These are phyloP conservation scores for Sporothrix brasiliensis DNA, from an alignment of 2,329 filamentous ascomycete genomes.

Conservation along the genomic window DNA sequence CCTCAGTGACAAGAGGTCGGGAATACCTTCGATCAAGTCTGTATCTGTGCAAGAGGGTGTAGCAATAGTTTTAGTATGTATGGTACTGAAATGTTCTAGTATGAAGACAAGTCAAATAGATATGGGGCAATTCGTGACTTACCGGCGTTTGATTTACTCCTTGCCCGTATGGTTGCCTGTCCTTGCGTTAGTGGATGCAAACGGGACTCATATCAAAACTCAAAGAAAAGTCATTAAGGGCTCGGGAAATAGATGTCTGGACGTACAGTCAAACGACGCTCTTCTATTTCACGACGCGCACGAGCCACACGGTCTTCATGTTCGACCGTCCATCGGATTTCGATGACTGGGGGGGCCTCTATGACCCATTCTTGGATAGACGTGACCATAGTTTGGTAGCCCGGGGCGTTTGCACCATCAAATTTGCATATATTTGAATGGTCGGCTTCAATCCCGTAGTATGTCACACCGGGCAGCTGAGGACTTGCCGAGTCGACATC, in stretches of 20 bases:
- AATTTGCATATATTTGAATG: conserved; percentile 76
- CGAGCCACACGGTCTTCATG: conserved; percentile 54
- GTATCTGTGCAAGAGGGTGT: not conserved
- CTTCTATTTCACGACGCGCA: conserved; percentile 50
- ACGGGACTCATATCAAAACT: not conserved
- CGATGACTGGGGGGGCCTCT: conserved; percentile 58
- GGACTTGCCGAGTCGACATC: conserved; percentile 71
- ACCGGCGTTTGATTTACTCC: conserved; percentile 14
- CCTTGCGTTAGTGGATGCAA: not conserved
- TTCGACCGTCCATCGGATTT: conserved; percentile 63
- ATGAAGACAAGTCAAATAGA: no score
- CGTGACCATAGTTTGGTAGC: conserved; percentile 59
- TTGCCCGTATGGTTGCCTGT: conserved; percentile 4
- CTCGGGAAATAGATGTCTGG: no score
- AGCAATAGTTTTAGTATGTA: no score
- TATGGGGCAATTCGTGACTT: not conserved
- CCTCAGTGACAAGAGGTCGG: conserved; percentile 1
- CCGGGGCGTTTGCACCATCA: conserved; percentile 63
- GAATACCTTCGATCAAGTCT: not conserved
- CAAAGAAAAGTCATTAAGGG: not conserved
- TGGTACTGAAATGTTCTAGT: no score
- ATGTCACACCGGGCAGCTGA: conserved; percentile 67
- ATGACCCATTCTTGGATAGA: conserved; percentile 56
- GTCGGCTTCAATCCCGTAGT: conserved; percentile 74
- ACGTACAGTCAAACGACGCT: conserved; percentile 50